Conservation (phyloP, 805 yeast species). For the Starmerella apicola region DNA sequence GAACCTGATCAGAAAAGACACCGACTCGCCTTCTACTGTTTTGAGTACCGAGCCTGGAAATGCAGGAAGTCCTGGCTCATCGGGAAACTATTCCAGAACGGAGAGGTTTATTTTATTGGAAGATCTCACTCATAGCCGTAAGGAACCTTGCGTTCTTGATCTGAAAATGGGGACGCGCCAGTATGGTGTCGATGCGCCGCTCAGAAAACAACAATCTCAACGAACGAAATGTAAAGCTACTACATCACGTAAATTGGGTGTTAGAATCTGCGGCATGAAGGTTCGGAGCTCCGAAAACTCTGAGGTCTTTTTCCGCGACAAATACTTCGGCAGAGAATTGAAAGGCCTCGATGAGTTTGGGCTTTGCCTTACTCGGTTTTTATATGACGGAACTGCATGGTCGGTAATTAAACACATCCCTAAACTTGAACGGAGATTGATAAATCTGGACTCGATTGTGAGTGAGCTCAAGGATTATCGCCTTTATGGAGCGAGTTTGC, state of each 20-base stretch:
- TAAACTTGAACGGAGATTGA: constrained; percentile 44
- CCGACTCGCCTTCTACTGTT: background rate
- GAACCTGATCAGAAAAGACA: background rate
- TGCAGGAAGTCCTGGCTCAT: background rate
- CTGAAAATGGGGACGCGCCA: constrained; percentile 97
- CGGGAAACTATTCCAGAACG: constrained; percentile 35
- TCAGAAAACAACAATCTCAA: constrained; percentile 64
- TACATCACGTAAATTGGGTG: constrained; percentile 73
- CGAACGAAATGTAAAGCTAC: constrained; percentile 67
- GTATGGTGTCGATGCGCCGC: constrained; percentile 85
- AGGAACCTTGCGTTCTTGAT: constrained; percentile 81
- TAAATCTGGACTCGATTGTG: constrained; percentile 46
- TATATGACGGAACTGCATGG: constrained; percentile 60
- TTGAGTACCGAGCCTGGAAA: background rate
- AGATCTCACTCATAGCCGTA: constrained; percentile 76
- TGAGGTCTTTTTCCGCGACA: constrained; percentile 60
- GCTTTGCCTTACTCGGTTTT: constrained; percentile 57
- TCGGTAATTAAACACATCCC: constrained; percentile 62
- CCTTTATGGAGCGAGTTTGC: constrained; percentile 78
- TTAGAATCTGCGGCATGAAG: constrained; percentile 90
- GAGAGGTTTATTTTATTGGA: constrained; percentile 80
- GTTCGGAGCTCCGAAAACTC: constrained; percentile 45
- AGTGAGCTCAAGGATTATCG: constrained; percentile 57
- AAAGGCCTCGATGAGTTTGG: constrained; percentile 64
- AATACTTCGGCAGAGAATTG: constrained; percentile 80